These are phyloP conservation scores for Colletotrichum sp. DNA, from an alignment of 2,329 filamentous ascomycete genomes.

Conservation along the genomic window DNA sequence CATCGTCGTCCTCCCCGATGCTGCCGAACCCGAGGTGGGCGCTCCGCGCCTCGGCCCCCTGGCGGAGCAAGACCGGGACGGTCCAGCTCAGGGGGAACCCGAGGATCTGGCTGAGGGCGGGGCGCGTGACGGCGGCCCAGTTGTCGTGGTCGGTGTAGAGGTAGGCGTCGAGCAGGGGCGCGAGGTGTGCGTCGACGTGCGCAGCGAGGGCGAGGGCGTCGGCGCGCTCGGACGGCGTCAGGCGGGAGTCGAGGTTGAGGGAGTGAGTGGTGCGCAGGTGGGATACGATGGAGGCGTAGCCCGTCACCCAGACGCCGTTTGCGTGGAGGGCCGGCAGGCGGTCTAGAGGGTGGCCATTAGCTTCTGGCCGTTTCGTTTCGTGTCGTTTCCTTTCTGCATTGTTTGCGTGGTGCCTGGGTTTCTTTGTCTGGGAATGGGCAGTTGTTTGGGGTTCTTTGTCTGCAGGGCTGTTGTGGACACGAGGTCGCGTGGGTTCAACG, in stretches of 20 bases:
- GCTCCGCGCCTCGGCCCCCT: conserved; percentile 73
- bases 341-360: conserved; percentile 40
- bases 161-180: conserved; percentile 81
- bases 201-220: conserved; percentile 62
- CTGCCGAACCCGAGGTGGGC: conserved; percentile 72
- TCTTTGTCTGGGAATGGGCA: neutral
- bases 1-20: conserved; percentile 64
- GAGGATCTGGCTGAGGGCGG: conserved; percentile 80
- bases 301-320: conserved; percentile 58
- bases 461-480: neutral
- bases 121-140: conserved; percentile 78
- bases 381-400: neutral
- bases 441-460: conserved; percentile 19
- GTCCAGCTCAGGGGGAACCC: conserved; percentile 90
- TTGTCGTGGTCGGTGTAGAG: conserved; percentile 92
- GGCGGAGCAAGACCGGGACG: conserved; percentile 75
- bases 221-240: conserved; percentile 46
- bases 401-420: neutral
- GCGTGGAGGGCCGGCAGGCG: conserved; percentile 61
- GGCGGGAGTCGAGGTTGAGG: conserved; percentile 41
- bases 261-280: conserved; percentile 52
- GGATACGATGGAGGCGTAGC: conserved; percentile 65
- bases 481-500: conserved; percentile 15
- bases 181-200: conserved; percentile 77
- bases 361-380: neutral